Conservation (phyloP, 129 eudicot species). For the Apium graveolens region DNA sequence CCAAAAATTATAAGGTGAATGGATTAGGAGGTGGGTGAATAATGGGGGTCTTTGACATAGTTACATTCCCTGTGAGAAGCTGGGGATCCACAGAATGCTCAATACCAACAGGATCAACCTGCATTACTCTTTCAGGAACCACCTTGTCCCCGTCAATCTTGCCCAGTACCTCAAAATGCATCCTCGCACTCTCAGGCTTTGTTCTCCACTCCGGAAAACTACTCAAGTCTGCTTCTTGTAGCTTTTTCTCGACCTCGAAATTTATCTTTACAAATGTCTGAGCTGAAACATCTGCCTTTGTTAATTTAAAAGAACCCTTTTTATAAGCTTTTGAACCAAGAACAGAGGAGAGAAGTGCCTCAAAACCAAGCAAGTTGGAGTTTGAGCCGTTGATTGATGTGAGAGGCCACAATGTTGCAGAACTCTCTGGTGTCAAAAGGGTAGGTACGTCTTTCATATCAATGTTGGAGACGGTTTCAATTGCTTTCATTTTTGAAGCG, state of each 20-base stretch:
- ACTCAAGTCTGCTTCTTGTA: conserved; percentile 28
- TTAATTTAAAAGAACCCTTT: conserved; percentile 72
- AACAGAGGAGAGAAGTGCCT: conserved; percentile 54
- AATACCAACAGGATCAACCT: conserved; percentile 26
- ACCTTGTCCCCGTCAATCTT: conserved; percentile 63
- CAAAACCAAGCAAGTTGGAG: conserved; percentile 73
- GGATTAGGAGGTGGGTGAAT: conserved; percentile 56
- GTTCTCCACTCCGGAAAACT: conserved; percentile 72
- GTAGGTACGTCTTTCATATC: conserved; percentile 62
- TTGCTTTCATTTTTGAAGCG: conserved; percentile 38
- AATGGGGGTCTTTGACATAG: conserved; percentile 62
- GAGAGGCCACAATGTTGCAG: conserved; percentile 78
- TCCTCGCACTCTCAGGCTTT: conserved; percentile 63
- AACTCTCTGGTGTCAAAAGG: conserved; percentile 65
- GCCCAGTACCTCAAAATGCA: conserved; percentile 95
- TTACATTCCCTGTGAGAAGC: conserved; percentile 44
- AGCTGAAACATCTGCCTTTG: conserved; percentile 88
- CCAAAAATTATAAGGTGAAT: conserved; percentile 34
- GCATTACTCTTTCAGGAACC: conserved; percentile 36
- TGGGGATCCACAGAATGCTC: conserved; percentile 47
- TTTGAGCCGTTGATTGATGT: conserved; percentile 68
- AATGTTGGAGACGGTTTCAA: conserved; percentile 35
- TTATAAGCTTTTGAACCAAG: conserved; percentile 64
- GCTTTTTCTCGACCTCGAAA: conserved; percentile 65
- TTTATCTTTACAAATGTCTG: conserved; percentile 83